Percentiles rank a stretch among this genome's conserved stretches.
Evolutionary conservation across 2,329 filamentous ascomycete species (phyloP).

Genomic region (Penicillium sp.): DNA sequence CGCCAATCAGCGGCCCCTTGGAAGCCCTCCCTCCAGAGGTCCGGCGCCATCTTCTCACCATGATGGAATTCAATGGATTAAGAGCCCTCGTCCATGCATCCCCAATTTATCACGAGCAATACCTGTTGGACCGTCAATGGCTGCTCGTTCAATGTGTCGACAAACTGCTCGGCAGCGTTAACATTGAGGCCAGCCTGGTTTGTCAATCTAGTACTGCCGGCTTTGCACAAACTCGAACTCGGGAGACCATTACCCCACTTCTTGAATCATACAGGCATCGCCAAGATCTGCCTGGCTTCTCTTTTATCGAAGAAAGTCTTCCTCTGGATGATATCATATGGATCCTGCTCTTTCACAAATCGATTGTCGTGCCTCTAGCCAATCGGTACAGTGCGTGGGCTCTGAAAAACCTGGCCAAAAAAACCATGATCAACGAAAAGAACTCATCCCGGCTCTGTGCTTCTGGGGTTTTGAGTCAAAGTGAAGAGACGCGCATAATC

Average conservation of each 20-base stretch:
- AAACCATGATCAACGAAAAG: background rate
- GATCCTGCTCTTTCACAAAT: constrained; percentile 12
- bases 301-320: background rate
- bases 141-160: constrained; percentile 19
- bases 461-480: background rate
- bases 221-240: background rate
- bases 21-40: constrained; percentile 25
- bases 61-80: constrained; percentile 17
- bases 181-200: constrained; percentile 10
- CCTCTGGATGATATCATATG: background rate
- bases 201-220: constrained; percentile 1
- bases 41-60: constrained; percentile 18
- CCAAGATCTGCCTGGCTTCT: background rate
- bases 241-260: background rate
- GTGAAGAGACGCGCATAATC: constrained; percentile 11
- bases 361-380: constrained; percentile 15
- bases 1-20: background rate
- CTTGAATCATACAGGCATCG: background rate
- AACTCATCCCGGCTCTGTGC: background rate
- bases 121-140: background rate
- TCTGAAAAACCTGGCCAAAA: constrained; percentile 6
- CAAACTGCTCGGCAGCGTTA: constrained; percentile 16
- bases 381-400: constrained; percentile 8
- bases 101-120: constrained; percentile 16
- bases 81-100: constrained; percentile 28